Conservation (phyloP, 2,329 filamentous ascomycete species). For the Cordyceps tenuipes region DNA sequence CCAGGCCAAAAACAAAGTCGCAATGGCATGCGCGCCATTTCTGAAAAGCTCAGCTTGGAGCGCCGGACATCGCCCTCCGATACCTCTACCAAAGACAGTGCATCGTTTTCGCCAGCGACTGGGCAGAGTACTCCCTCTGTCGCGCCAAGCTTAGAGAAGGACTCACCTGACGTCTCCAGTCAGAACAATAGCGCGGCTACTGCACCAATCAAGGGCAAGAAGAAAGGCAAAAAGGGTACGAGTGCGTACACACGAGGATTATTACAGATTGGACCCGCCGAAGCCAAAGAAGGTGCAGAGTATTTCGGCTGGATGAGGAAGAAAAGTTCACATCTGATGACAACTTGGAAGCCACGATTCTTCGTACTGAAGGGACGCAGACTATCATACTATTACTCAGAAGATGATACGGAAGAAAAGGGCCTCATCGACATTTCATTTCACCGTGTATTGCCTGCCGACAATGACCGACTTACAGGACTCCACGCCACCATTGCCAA, state of each 20-base stretch:
- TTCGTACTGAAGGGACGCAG: constrained; percentile 89
- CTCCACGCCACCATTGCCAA: constrained; percentile 88
- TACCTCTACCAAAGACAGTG: constrained; percentile 44
- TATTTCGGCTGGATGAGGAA: constrained; percentile 99
- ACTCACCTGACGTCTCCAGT: constrained; percentile 53
- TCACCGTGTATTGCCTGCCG: constrained; percentile 89
- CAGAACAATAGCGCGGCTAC: constrained; percentile 45
- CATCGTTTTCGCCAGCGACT: constrained; percentile 59
- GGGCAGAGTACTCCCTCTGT: constrained; percentile 64
- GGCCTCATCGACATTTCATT: constrained; percentile 96
- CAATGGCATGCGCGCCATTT: constrained; percentile 74
- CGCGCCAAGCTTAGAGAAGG: constrained; percentile 67
- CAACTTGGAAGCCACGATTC: constrained; percentile 94
- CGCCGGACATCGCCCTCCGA: constrained; percentile 26
- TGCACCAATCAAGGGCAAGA: constrained; percentile 40
- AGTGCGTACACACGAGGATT: constrained; percentile 88
- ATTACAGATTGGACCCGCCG: constrained; percentile 68
- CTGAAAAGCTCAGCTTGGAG: constrained; percentile 59
- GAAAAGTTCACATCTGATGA: constrained; percentile 91
- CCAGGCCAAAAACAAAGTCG: constrained; percentile 42
- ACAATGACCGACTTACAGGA: constrained; percentile 82
- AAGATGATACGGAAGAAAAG: constrained; percentile 85
- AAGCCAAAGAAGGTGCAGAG: constrained; percentile 79
- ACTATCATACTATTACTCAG: constrained; percentile 92
- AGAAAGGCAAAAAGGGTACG: constrained; percentile 87